Evolutionary conservation across 116 monocot species (phyloP).

Genomic region (Cymodocea nodosa): DNA sequence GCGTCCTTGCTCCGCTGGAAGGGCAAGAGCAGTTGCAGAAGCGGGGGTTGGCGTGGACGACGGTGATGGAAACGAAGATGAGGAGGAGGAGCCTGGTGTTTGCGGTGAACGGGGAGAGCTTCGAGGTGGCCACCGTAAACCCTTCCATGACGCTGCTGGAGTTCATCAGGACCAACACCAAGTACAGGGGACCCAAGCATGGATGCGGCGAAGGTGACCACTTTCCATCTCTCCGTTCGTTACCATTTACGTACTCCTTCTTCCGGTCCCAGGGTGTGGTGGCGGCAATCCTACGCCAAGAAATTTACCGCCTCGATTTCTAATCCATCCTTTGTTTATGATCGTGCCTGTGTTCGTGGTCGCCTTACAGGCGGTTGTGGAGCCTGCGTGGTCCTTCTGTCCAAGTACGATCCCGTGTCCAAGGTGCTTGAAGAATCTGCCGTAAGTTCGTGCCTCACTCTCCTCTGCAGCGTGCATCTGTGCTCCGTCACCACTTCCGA

Average conservation of each 20-base stretch:
- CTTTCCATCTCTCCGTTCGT: no score
- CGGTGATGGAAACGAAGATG: constrained; percentile 3
- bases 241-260: no score
- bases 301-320: neutral
- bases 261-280: no score
- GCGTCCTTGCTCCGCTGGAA: no score
- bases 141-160: no score
- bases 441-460: no score
- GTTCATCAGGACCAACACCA: constrained; percentile 42
- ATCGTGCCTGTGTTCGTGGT: neutral
- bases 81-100: constrained; percentile 21
- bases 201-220: no score
- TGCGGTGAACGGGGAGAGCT: constrained; percentile 61
- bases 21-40: no score
- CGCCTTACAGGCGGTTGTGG: constrained; percentile 65
- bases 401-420: constrained; percentile 33
- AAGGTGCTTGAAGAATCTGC: constrained; percentile 34
- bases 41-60: constrained; percentile 2
- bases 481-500: no score
- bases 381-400: constrained; percentile 74
- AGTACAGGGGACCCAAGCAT: constrained; percentile 59
- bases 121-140: no score
- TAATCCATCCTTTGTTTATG: neutral
- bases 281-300: constrained; percentile 29
- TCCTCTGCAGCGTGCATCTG: no score